phyloP scores from a whole-genome alignment of 495 filamentous ascomycete species.

The Bathelium albidoporum region DNA sequence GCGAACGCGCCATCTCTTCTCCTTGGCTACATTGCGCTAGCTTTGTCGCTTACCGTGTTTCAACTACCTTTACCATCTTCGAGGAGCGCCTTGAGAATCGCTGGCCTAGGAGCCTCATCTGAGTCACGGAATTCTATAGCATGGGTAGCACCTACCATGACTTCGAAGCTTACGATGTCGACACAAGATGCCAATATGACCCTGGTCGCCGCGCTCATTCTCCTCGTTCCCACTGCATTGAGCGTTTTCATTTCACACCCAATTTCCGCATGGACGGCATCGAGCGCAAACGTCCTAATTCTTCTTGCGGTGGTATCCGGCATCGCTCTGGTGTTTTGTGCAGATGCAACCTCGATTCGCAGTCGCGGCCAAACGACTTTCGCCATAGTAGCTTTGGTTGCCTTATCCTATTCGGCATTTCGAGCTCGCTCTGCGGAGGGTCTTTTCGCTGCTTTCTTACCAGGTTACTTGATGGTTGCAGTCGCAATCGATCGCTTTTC shows the following conservation, averaged over 20 bases:
- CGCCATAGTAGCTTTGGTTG: not conserved
- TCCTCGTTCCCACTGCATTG: not conserved
- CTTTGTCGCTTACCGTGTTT: conserved; percentile 35
- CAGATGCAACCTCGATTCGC: conserved; percentile 21
- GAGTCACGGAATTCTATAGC: not conserved
- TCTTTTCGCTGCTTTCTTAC: not conserved
- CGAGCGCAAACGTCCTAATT: conserved; percentile 6
- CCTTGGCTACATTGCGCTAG: conserved; percentile 39
- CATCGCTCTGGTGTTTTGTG: conserved; percentile 21
- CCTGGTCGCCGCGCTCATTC: not conserved
- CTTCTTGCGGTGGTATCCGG: conserved; percentile 21
- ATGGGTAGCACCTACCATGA: not conserved
- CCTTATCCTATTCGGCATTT: conserved; percentile 4
- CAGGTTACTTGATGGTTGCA: not conserved
- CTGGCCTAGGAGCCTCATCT: conserved; percentile 1
- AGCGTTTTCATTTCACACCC: not conserved
- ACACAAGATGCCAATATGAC: not conserved
- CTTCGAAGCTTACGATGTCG: not conserved
- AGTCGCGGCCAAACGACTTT: not conserved
- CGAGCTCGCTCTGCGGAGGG: not conserved
- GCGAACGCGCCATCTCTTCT: conserved; percentile 16
- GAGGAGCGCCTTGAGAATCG: not conserved
- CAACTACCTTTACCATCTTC: conserved; percentile 35
- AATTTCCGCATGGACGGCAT: conserved; percentile 5
- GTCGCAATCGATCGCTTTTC: not conserved